phyloP scores from a whole-genome alignment of 2,329 filamentous ascomycete species.

The Botryotinia calthae region DNA sequence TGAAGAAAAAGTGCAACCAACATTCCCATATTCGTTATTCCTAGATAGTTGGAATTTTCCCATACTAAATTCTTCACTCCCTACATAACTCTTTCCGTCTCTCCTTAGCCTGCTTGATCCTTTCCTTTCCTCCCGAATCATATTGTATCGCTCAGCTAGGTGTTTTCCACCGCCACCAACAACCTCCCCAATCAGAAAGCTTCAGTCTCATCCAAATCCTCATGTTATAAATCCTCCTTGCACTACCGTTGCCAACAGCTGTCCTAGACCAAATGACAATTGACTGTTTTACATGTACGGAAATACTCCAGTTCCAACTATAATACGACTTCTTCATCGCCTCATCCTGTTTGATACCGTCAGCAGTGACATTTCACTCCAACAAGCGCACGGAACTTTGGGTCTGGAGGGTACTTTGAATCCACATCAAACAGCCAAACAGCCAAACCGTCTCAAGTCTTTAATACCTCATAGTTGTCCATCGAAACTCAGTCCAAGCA shows the following conservation, averaged over 20 bases:
- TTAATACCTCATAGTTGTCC: conserved; percentile 5
- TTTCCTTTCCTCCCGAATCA: background rate
- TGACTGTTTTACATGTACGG: background rate
- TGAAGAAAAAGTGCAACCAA: background rate
- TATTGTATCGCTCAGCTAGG: background rate
- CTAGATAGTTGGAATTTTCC: too few species aligned
- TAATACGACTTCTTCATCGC: background rate
- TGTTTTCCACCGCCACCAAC: background rate
- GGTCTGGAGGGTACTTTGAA: background rate
- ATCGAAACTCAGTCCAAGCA: background rate
- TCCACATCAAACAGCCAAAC: background rate
- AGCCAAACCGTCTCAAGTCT: background rate
- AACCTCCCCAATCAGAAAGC: background rate
- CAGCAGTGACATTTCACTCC: background rate
- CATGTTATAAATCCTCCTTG: background rate
- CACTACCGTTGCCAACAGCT: background rate
- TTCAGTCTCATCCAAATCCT: background rate
- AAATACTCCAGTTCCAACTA: background rate
- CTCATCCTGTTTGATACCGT: background rate
- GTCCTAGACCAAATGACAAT: background rate
- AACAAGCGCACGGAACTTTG: background rate
- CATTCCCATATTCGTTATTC: background rate
- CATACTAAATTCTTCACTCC: background rate
- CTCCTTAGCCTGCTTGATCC: background rate
- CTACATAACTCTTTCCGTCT: background rate